Conservation (phyloP, 192 early-diverging fungal species). For the Podila clonocystis region DNA sequence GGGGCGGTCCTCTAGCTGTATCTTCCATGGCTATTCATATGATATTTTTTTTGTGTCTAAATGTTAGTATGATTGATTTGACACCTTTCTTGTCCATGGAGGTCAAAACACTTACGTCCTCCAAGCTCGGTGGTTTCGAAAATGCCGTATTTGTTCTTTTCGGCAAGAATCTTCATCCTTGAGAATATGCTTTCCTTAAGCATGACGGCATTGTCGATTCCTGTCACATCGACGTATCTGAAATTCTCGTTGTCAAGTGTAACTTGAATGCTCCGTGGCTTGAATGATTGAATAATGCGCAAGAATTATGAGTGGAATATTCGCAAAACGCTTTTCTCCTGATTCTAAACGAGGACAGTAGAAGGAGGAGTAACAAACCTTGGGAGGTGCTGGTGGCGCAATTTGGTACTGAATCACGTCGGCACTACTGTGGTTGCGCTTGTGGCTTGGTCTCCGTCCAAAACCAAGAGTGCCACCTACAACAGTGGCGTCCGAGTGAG, state of each 20-base stretch:
- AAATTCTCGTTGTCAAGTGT: conserved; percentile 52
- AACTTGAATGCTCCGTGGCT: conserved; percentile 45
- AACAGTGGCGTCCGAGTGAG: conserved; percentile 33
- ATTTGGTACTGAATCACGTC: conserved; percentile 44
- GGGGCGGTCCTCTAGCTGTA: conserved; percentile 24
- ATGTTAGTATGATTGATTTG: background rate
- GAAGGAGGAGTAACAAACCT: background rate
- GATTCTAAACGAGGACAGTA: no score
- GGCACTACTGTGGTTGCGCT: conserved; percentile 47
- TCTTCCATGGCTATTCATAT: conserved; percentile 24
- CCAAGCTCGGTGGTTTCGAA: conserved; percentile 48
- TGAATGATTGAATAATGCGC: background rate
- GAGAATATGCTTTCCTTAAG: conserved; percentile 52
- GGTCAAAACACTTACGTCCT: conserved; percentile 25
- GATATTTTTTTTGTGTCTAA: no score
- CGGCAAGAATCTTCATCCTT: conserved; percentile 46
- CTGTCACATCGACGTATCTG: conserved; percentile 42
- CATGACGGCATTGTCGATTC: conserved; percentile 30
- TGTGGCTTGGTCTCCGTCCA: conserved; percentile 37
- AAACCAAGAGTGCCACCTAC: conserved; percentile 45
- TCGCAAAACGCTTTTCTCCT: no score
- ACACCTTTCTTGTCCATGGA: no score
- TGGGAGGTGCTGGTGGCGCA: conserved; percentile 11
- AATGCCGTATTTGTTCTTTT: conserved; percentile 51
- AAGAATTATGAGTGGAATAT: background rate